Evolutionary conservation across 805 yeast genomes (phyloP).

Genomic region (Candida michaelii): DNA sequence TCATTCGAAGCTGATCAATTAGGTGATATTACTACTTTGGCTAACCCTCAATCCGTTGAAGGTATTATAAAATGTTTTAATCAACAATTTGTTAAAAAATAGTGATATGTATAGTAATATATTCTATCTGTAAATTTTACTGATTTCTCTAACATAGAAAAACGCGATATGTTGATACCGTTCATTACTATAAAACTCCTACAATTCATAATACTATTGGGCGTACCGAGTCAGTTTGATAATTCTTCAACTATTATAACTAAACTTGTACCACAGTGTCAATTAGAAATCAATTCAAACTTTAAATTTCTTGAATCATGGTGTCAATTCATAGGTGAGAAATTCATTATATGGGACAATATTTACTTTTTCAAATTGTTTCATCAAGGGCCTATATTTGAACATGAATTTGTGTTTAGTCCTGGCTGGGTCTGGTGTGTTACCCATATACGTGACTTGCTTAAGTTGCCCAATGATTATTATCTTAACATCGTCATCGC

Average conservation of each 20-base stretch:
- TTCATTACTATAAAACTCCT: conserved; percentile 34
- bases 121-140: not conserved
- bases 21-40: conserved; percentile 76
- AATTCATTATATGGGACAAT: conserved; percentile 79
- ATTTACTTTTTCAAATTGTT: conserved; percentile 71
- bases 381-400: conserved; percentile 53
- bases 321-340: conserved; percentile 17
- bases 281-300: not conserved
- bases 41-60: conserved; percentile 72
- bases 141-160: not conserved
- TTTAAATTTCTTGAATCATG: conserved; percentile 5
- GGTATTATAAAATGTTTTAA: conserved; percentile 53
- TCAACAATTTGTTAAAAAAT: conserved; percentile 42
- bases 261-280: not conserved
- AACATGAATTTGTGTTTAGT: conserved; percentile 89
- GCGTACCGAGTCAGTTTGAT: conserved; percentile 49
- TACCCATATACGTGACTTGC: conserved; percentile 14
- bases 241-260: conserved; percentile 38
- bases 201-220: conserved; percentile 38
- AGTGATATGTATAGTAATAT: conserved; percentile 3
- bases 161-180: conserved; percentile 4
- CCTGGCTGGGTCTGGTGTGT: conserved; percentile 69
- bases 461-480: conserved; percentile 25
- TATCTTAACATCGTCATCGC: conserved; percentile 49
- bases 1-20: conserved; percentile 78